Evolutionary conservation across 345 rosid species (phyloP), one percentile per base, ranked within the genome.

Genomic region (Aethionema arabicum): DNA sequence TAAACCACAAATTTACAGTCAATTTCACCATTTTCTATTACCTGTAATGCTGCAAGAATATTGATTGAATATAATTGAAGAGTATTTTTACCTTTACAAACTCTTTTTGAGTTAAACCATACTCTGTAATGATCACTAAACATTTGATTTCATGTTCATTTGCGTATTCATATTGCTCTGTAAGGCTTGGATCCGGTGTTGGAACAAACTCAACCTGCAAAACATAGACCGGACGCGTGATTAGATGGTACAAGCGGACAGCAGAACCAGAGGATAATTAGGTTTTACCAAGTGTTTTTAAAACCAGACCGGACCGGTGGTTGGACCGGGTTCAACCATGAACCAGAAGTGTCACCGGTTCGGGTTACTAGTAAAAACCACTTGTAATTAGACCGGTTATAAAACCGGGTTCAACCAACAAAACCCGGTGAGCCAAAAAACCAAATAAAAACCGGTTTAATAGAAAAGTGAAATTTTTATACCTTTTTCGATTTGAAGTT

Each of bases 111-210:
- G 89, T 78, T 39, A 84, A 79, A 21, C 89, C 89, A 7, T 85
- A 73, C 67, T 92, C 96, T 30, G 95, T 77, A 40, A 92, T 72
- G 72, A 89, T 87, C 68, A 89, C 90, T 39, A 92, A 82, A 78
- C 90, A 92, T 70, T 84, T 87, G 64, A 92, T 85, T 36, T 83
- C 91, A 71, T 87, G 93, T 73, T 92, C 98, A 49, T 76, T 87
- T 55, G 98, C 98, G 73, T 87, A 92, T 74, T 92, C 96, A 61
- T 92, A 89, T 73, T 92, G 96, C 80, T 92, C 98, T 6, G 88
- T 89, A 46, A 92, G 85, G 79, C 95, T 92, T 74, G 98, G 95
- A 85, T 92, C 96, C 6, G 91, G 88, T 57, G 75, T 31, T 6
- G 85, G 90, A 55, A 92, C 96, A 81, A 86, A 83, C 74, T 82